Conservation (phyloP, 2,329 filamentous ascomycete species). For the Teratosphaeria viscida region DNA sequence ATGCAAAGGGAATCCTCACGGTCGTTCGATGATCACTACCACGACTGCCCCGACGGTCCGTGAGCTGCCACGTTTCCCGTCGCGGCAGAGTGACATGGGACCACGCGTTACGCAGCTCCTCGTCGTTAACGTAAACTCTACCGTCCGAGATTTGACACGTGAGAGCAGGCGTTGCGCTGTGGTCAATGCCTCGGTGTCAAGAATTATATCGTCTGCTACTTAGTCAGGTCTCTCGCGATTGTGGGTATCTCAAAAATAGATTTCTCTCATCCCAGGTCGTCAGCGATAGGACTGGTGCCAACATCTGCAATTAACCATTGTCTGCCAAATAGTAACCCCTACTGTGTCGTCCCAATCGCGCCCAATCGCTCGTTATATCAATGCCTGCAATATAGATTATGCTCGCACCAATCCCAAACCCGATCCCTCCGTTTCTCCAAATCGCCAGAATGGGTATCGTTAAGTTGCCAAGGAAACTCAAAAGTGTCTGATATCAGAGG, state of each 20-base stretch:
- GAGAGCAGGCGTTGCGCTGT: neutral
- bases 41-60: neutral
- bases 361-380: neutral
- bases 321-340: neutral
- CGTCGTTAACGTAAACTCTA: neutral
- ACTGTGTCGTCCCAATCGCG: neutral
- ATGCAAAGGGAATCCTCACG: neutral
- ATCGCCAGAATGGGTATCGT: slow-evolving; percentile 6
- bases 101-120: neutral
- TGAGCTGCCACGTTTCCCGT: neutral
- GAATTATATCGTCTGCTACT: neutral
- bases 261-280: neutral
- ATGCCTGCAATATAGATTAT: neutral
- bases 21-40: neutral
- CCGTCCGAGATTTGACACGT: neutral
- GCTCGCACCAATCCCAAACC: neutral
- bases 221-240: neutral
- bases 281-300: neutral
- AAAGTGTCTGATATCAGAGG: slow-evolving; percentile 16
- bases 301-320: neutral
- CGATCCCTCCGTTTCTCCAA: neutral
- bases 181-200: neutral
- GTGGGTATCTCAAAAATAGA: neutral
- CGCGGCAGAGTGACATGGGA: neutral
- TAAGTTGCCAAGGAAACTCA: slow-evolving; percentile 1